Base-by-base conservation (phyloP, 2,329 filamentous ascomycete species). In the Monosporascus cannonballus region DNA sequence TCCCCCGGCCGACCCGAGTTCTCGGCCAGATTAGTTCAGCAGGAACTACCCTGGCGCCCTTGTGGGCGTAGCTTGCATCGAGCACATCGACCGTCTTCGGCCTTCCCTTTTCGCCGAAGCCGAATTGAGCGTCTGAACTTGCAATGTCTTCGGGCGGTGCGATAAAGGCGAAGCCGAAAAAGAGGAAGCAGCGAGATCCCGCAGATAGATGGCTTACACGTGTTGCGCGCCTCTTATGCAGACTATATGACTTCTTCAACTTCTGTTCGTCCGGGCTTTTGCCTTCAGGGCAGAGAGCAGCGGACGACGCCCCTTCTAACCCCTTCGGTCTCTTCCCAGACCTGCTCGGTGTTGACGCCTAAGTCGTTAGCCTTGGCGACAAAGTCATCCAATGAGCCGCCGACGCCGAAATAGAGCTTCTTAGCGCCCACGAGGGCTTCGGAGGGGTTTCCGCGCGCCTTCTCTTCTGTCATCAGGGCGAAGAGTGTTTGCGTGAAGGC, bases 361-460 rank as follows among this genome's bases (percentile, higher is more conserved):
- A 73, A 73, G 0, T 66, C 70, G 51, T 71, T 71, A 42, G 82
- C 77, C 56, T 71, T 74, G 49, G 75, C 69, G 47, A 85, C 72
- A 60, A 94, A 90, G 58, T 89, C 88, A 66, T 90, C 86, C 22
- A 94, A 78, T 20, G 88, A 91, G 0, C 89, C 89, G 0, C 89
- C 89, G 5, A 94, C 89, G 3, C 89, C 89, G 69, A 94, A 94
- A 69, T 94, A 94, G 11, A 92, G 77, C 58, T 83, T 81, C 73
- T 94, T 94, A 1, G 89, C 89, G 3, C 81, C 89, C 5, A 93
- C 78, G 20, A 90, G 73, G 1, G 86, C 84, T 48, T 79, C 79
- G 0, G 83, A 81, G 49, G 73, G 71, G 49, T 76, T 73, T 3
- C 65, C 64, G 2, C 64, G 59, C 2, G 60, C 60, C 51, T 67